phyloP scores from a whole-genome alignment of 2,329 filamentous ascomycete species.

The Trichoderma simmonsii region DNA sequence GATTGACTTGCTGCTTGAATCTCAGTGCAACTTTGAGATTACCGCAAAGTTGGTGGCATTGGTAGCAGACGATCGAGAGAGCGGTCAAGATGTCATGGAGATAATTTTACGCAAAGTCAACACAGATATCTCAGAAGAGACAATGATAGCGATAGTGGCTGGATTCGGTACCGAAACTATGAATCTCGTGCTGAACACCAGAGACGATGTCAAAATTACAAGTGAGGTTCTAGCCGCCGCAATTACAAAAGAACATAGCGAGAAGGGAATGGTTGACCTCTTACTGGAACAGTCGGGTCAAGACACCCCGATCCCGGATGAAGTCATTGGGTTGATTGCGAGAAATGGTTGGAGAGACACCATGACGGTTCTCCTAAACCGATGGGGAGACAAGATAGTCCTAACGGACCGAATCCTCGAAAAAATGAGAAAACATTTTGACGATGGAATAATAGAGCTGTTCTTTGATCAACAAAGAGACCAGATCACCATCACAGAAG shows the following conservation, averaged over 20 bases:
- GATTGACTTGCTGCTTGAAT: background rate
- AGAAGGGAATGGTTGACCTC: background rate
- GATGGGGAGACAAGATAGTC: background rate
- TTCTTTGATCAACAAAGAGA: background rate
- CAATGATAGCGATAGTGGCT: background rate
- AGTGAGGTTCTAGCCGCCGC: background rate
- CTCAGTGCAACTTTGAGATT: background rate
- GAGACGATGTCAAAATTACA: background rate
- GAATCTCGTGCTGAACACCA: background rate
- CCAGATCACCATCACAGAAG: background rate
- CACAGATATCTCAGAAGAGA: background rate
- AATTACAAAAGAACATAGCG: too few species aligned
- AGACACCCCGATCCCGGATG: background rate
- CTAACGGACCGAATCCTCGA: background rate
- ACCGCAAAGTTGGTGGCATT: background rate
- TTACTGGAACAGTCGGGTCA: background rate
- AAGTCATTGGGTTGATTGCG: background rate
- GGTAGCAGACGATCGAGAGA: background rate
- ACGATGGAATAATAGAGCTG: background rate
- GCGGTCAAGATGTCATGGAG: background rate
- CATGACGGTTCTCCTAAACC: background rate
- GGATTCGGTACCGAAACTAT: background rate
- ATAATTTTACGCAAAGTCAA: background rate
- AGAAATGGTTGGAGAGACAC: rapidly evolving
- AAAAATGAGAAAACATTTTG: rapidly evolving